phyloP scores from a whole-genome alignment of 1,284 basidiomycete species.

The Grifola frondosa region DNA sequence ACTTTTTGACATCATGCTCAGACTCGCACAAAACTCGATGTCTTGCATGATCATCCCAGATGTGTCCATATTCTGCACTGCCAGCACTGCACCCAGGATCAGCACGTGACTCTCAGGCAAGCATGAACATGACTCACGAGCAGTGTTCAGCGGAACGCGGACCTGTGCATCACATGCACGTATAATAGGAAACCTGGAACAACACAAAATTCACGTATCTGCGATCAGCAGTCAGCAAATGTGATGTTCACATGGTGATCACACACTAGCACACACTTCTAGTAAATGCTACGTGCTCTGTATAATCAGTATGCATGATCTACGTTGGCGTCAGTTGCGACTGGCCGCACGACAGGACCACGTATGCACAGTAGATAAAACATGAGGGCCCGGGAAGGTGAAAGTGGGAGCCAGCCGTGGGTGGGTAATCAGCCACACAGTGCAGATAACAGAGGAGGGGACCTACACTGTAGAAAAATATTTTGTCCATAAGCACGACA shows the following conservation, averaged over 20 bases:
- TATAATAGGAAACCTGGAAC: constrained; percentile 64
- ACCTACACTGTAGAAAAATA: constrained; percentile 68
- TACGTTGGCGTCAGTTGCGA: constrained; percentile 23
- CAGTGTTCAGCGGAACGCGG: constrained; percentile 89
- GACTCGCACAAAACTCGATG: constrained; percentile 78
- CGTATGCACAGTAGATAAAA: constrained; percentile 59
- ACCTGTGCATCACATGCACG: constrained; percentile 67
- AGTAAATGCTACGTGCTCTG: constrained; percentile 47
- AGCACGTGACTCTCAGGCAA: constrained; percentile 1
- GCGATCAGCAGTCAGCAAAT: not conserved
- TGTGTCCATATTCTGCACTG: constrained; percentile 88
- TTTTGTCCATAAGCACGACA: constrained; percentile 48
- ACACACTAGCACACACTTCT: constrained; percentile 47
- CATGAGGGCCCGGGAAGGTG: constrained; percentile 47
- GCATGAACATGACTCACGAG: constrained; percentile 51
- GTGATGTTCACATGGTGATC: not conserved
- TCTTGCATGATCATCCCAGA: constrained; percentile 65
- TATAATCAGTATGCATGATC: constrained; percentile 52
- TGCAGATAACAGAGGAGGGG: no score
- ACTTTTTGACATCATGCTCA: constrained; percentile 91
- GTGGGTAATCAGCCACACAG: no score
- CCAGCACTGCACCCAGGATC: constrained; percentile 53
- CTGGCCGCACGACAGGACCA: not conserved
- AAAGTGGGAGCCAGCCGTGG: constrained; percentile 40
- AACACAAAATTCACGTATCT: constrained; percentile 66